These are phyloP conservation scores for Aphanomyces euteiches DNA, from an alignment of 352 stramenopile genomes.

Conservation along the genomic window DNA sequence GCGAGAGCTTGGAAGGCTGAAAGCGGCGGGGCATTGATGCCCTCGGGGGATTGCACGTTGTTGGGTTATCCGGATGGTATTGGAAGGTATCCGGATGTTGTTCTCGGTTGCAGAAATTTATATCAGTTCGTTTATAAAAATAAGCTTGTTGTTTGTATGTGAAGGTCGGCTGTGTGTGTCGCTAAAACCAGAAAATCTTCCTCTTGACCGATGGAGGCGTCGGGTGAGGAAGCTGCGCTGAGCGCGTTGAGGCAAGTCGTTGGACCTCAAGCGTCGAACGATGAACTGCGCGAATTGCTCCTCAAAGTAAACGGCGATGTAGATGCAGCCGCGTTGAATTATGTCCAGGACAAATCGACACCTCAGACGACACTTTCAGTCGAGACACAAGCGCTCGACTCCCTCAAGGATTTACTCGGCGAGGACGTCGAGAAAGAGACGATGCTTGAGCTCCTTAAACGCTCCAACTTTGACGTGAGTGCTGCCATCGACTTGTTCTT, in stretches of 20 bases:
- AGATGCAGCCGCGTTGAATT: not conserved
- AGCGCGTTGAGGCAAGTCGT: slow-evolving; percentile 5
- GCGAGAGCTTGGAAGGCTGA: too few relatives aligned
- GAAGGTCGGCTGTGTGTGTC: too few relatives aligned
- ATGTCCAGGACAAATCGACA: slow-evolving; percentile 10
- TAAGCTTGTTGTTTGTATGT: too few relatives aligned
- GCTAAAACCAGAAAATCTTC: too few relatives aligned
- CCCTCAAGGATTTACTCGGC: slow-evolving; percentile 45
- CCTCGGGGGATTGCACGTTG: too few relatives aligned
- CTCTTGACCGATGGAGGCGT: too few relatives aligned
- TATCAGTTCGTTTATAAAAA: too few relatives aligned
- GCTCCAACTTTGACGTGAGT: slow-evolving; percentile 68
- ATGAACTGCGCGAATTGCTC: slow-evolving; percentile 7
- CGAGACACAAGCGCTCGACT: not conserved
- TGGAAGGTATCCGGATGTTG: too few relatives aligned
- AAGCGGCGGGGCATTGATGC: too few relatives aligned
- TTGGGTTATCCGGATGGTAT: too few relatives aligned
- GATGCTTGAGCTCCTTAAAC: slow-evolving; percentile 52
- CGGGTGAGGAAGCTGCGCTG: not conserved
- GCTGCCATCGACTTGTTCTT: slow-evolving; percentile 82
- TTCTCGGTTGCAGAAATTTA: too few relatives aligned
- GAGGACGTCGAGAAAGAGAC: slow-evolving; percentile 53
- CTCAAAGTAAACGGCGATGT: not conserved
- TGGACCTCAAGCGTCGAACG: not conserved
- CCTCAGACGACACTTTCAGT: not conserved